A percentile compares a stretch with the other conserved stretches of the same genome.
phyloP scores from a whole-genome alignment of 2,329 filamentous ascomycete species.

The Coniochaeta pulveracea region DNA sequence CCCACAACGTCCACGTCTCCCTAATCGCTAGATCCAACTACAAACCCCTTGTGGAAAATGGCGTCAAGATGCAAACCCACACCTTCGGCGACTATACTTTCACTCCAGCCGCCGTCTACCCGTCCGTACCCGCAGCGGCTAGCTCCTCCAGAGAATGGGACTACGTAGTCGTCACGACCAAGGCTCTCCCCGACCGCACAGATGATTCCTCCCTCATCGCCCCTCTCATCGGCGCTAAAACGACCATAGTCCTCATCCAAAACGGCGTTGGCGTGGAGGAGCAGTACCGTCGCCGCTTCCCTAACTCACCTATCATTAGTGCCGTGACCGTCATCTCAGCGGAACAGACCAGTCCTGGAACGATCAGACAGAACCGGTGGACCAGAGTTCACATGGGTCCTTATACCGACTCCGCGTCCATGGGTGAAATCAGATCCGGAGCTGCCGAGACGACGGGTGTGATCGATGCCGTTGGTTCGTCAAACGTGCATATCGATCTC shows the following conservation, averaged over 20 bases:
- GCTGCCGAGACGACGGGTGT: conserved; percentile 7
- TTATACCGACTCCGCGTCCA: conserved; percentile 34
- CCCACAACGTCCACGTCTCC: conserved; percentile 46
- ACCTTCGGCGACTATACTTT: conserved; percentile 59
- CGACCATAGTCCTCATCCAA: conserved; percentile 56
- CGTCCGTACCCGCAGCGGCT: conserved; percentile 45
- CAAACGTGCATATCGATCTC: conserved; percentile 16
- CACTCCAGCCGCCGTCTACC: conserved; percentile 48
- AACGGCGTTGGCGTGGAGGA: conserved; percentile 62
- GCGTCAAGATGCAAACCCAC: conserved; percentile 53
- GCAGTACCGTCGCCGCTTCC: conserved; percentile 53
- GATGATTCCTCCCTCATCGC: conserved; percentile 51
- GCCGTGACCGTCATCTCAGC: conserved; percentile 61
- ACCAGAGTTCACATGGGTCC: conserved; percentile 60
- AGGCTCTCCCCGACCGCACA: conserved; percentile 53
- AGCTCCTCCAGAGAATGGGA: conserved; percentile 34
- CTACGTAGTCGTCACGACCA: conserved; percentile 60
- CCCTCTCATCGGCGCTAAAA: conserved; percentile 41
- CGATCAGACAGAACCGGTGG: conserved; percentile 62
- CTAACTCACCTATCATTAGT: conserved; percentile 47
- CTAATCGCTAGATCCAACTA: conserved; percentile 68
- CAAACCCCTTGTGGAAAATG: conserved; percentile 44
- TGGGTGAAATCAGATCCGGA: not conserved
- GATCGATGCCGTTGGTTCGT: conserved; percentile 2
- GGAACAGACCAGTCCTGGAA: conserved; percentile 51